These are phyloP conservation scores for Gilbertella persicaria DNA, from an alignment of 371 early-diverging fungal species.

Conservation along the genomic window DNA sequence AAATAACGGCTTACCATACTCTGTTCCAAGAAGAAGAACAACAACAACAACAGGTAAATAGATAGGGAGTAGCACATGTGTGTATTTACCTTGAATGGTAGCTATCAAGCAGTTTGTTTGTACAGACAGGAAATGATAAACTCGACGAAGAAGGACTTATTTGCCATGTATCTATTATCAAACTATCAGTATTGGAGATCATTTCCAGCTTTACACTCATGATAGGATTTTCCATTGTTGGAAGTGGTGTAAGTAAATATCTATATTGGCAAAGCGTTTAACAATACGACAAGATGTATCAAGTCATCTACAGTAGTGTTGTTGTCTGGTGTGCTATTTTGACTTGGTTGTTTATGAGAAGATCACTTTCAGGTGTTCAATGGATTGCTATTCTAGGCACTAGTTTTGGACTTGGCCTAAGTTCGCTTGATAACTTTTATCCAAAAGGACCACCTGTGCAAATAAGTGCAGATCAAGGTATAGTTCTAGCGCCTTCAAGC, in stretches of 20 bases:
- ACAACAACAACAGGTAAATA: background rate
- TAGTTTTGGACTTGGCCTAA: slow-evolving; percentile 65
- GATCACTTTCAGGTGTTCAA: slow-evolving; percentile 55
- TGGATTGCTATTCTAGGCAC: slow-evolving; percentile 72
- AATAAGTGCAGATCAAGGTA: slow-evolving; percentile 6
- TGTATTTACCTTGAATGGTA: too few relatives aligned
- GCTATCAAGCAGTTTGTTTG: too few relatives aligned
- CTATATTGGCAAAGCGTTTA: background rate
- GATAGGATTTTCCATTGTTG: slow-evolving; percentile 70
- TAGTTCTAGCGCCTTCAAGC: slow-evolving; percentile 4
- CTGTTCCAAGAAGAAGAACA: background rate
- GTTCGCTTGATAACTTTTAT: slow-evolving; percentile 47
- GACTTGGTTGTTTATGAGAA: slow-evolving; percentile 58
- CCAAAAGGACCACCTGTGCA: slow-evolving; percentile 7
- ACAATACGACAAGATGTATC: slow-evolving; percentile 54
- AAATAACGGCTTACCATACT: too few relatives aligned
- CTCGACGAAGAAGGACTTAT: slow-evolving; percentile 29
- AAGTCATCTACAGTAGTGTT: slow-evolving; percentile 75
- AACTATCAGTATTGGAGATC: slow-evolving; percentile 62
- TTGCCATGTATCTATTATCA: slow-evolving; percentile 50
- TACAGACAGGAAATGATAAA: background rate
- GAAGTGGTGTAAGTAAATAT: slow-evolving; percentile 62
- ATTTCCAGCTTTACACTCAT: slow-evolving; percentile 67
- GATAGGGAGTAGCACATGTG: background rate
- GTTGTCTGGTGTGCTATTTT: slow-evolving; percentile 78